These are phyloP conservation scores for Macrolepiota albuminosa DNA, from an alignment of 768 basidiomycete species.

Conservation along the genomic window DNA sequence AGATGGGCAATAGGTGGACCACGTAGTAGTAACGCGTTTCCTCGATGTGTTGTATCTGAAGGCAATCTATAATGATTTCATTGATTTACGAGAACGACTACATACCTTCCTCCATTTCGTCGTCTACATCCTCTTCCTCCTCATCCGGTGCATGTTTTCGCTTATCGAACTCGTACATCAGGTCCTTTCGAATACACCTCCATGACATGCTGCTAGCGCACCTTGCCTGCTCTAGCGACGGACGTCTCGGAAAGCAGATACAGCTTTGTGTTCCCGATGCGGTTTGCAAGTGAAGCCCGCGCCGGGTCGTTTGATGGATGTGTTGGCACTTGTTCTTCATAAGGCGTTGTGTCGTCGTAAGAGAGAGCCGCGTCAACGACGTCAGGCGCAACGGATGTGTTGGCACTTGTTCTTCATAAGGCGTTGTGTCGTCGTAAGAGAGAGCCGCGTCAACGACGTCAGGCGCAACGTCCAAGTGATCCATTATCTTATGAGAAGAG, in stretches of 20 bases:
- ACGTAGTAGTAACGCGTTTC: slow-evolving; percentile 66
- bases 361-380: slow-evolving; percentile 31
- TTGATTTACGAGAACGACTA: not conserved
- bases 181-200: slow-evolving; percentile 31
- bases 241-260: slow-evolving; percentile 71
- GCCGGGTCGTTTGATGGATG: slow-evolving; percentile 23
- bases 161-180: slow-evolving; percentile 47
- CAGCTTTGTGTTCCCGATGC: slow-evolving; percentile 73
- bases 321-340: slow-evolving; percentile 52
- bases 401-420: slow-evolving; percentile 55
- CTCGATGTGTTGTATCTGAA: slow-evolving; percentile 45
- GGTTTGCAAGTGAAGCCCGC: slow-evolving; percentile 46
- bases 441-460: slow-evolving; percentile 28
- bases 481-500: slow-evolving; percentile 33
- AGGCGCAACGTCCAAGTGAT: slow-evolving; percentile 31
- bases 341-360: slow-evolving; percentile 50
- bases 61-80: not conserved
- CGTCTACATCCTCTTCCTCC: slow-evolving; percentile 26
- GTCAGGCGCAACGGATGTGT: no score
- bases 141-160: slow-evolving; percentile 35
- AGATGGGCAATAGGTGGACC: slow-evolving; percentile 73
- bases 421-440: slow-evolving; percentile 51
- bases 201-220: slow-evolving; percentile 49
- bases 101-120: slow-evolving; percentile 32
- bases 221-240: slow-evolving; percentile 63